phyloP scores from a whole-genome alignment of 2,329 filamentous ascomycete genomes.

The Neopestalotiopsis sp. region DNA sequence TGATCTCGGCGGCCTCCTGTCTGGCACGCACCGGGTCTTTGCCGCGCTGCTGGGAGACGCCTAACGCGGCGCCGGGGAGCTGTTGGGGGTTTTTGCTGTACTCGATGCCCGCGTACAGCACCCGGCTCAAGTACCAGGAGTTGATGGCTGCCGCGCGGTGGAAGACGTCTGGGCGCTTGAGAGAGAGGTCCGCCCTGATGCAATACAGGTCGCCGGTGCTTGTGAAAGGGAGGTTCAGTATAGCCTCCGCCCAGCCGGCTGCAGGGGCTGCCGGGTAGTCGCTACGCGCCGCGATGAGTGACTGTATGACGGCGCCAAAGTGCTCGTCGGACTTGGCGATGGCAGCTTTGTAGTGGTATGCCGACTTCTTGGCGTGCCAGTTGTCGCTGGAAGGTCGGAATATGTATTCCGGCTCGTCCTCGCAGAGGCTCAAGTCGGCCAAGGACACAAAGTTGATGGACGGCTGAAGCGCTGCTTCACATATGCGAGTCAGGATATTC shows the following conservation, averaged over 20 bases:
- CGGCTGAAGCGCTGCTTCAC: background rate
- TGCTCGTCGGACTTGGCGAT: background rate
- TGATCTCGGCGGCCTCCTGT: background rate
- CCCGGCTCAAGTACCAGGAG: background rate
- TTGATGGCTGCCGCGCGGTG: background rate
- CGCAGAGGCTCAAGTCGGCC: background rate
- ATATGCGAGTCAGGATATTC: background rate
- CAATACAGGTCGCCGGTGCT: background rate
- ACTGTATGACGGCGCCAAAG: background rate
- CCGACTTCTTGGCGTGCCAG: background rate
- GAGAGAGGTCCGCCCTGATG: background rate
- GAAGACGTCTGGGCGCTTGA: background rate
- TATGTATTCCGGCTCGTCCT: background rate
- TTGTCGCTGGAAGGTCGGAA: background rate
- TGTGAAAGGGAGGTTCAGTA: background rate
- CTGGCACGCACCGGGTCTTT: background rate
- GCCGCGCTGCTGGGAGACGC: background rate
- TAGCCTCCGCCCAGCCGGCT: background rate
- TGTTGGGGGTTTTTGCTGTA: background rate
- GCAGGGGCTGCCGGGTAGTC: background rate
- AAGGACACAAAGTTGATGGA: background rate
- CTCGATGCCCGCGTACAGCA: background rate
- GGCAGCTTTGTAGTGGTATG: background rate
- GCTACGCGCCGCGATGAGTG: background rate
- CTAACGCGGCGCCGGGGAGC: background rate